phyloP scores from a whole-genome alignment of 2,329 filamentous ascomycete genomes.

The Coleophoma cylindrospora region DNA sequence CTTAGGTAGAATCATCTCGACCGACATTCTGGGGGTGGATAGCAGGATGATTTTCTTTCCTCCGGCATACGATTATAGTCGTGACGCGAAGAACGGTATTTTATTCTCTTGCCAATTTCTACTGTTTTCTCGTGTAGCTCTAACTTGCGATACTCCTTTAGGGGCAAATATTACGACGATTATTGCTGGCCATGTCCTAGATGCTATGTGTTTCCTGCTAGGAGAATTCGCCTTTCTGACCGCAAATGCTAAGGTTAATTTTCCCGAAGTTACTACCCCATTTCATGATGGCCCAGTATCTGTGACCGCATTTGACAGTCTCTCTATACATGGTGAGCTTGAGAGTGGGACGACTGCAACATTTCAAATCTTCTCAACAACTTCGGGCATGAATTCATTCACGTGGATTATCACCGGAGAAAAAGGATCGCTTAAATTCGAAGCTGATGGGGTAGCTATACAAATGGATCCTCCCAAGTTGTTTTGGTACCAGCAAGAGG shows the following conservation, averaged over 20 bases:
- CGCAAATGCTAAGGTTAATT: background rate
- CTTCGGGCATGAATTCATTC: background rate
- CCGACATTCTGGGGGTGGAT: background rate
- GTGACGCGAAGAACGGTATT: background rate
- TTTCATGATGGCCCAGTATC: background rate
- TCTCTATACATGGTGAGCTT: background rate
- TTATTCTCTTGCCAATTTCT: background rate
- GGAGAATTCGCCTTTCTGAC: background rate
- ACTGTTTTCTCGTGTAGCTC: background rate
- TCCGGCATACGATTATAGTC: background rate
- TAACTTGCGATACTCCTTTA: background rate
- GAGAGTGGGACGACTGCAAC: background rate
- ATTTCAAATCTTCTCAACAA: background rate
- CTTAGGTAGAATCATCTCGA: background rate
- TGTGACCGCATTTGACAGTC: background rate
- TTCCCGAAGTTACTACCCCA: background rate
- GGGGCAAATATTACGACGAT: background rate
- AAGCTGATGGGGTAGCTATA: background rate
- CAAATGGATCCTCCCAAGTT: background rate
- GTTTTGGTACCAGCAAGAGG: background rate
- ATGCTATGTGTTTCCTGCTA: background rate
- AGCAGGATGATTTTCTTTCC: background rate
- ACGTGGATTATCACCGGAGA: background rate
- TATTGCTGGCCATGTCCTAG: background rate
- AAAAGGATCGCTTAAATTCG: background rate